These are phyloP conservation scores for Penicillium sp. DNA, from an alignment of 2,329 filamentous ascomycete species.

Conservation along the genomic window DNA sequence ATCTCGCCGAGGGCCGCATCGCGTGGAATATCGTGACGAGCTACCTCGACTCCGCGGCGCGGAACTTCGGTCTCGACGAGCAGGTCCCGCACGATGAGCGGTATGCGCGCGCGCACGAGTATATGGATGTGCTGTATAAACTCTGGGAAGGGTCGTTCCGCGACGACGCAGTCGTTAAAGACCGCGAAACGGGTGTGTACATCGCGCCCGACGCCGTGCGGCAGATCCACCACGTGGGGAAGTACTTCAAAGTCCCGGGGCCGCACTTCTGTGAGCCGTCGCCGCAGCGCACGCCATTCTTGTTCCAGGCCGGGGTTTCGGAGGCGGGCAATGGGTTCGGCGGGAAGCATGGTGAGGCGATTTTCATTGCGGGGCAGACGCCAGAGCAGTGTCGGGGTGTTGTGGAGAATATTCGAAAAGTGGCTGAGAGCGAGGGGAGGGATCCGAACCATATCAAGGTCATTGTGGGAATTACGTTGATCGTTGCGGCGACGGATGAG, in stretches of 20 bases:
- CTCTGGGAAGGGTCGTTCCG: slow-evolving; percentile 61
- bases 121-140: slow-evolving; percentile 52
- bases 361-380: slow-evolving; percentile 53
- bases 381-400: slow-evolving; percentile 47
- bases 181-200: slow-evolving; percentile 31
- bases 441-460: slow-evolving; percentile 49
- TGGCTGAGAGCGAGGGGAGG: slow-evolving; percentile 46
- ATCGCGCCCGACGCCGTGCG: slow-evolving; percentile 41
- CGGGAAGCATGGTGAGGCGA: slow-evolving; percentile 50
- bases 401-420: slow-evolving; percentile 48
- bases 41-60: slow-evolving; percentile 54
- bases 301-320: slow-evolving; percentile 55
- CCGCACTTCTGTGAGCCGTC: slow-evolving; percentile 53
- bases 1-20: slow-evolving; percentile 56
- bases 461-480: slow-evolving; percentile 49
- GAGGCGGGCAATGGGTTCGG: slow-evolving; percentile 53
- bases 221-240: slow-evolving; percentile 45
- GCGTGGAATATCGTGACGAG: slow-evolving; percentile 60
- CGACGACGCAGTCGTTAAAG: slow-evolving; percentile 41
- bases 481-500: slow-evolving; percentile 52
- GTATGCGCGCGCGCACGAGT: slow-evolving; percentile 56
- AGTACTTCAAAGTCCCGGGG: slow-evolving; percentile 50
- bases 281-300: slow-evolving; percentile 53
- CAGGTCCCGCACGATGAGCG: slow-evolving; percentile 56
- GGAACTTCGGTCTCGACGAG: slow-evolving; percentile 53